Percentiles rank a stretch among this genome's conserved stretches.
phyloP scores from a whole-genome alignment of 1,284 basidiomycete genomes.

The Melampsora larici-populina region DNA sequence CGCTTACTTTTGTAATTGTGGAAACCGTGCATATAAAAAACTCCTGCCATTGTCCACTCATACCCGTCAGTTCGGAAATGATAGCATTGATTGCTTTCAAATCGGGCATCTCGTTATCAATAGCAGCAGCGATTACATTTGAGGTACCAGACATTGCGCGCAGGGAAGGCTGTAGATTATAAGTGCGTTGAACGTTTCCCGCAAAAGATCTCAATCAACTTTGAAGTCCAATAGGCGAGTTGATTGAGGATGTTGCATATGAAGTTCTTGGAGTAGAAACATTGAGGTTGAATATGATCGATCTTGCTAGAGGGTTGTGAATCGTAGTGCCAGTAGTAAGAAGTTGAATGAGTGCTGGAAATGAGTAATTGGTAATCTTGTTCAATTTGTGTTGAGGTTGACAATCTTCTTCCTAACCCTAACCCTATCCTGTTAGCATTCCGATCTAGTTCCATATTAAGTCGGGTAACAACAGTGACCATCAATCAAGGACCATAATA shows the following conservation, averaged over 20 bases:
- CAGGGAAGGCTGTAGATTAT: slow-evolving; percentile 14
- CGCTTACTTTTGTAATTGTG: no score
- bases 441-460: slow-evolving; percentile 50
- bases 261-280: neutral
- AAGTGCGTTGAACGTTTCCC: no score
- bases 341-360: slow-evolving; percentile 5
- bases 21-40: no score
- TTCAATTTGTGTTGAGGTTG: slow-evolving; percentile 46
- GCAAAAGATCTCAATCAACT: slow-evolving; percentile 28
- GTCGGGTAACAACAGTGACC: slow-evolving; percentile 57
- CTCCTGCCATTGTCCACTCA: no score
- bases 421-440: slow-evolving; percentile 49
- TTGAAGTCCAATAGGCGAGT: slow-evolving; percentile 28
- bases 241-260: neutral
- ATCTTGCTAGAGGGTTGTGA: neutral
- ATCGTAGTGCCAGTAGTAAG: neutral
- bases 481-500: no score
- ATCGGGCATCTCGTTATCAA: no score
- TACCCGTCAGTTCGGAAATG: no score
- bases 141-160: slow-evolving; percentile 11
- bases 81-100: no score
- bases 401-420: slow-evolving; percentile 49
- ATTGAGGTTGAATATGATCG: neutral
- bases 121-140: slow-evolving; percentile 46
- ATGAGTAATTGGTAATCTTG: slow-evolving; percentile 7